A percentile compares a stretch with the other conserved stretches of the same genome.
phyloP scores from a whole-genome alignment of 345 rosid species.

The Draba incana region DNA sequence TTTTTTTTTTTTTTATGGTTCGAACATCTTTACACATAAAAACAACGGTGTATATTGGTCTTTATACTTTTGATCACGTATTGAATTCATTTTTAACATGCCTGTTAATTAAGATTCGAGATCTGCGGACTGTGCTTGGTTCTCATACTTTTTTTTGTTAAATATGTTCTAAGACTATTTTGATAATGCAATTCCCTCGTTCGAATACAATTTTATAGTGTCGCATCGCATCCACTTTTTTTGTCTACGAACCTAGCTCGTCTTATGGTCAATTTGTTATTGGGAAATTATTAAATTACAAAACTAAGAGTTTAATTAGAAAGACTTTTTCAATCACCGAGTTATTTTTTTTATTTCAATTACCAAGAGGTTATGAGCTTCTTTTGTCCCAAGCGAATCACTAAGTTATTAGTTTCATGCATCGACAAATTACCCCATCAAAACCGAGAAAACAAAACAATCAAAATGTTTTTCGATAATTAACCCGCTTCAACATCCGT shows the following conservation, averaged over 20 bases:
- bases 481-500: too few relatives aligned
- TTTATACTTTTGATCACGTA: too few relatives aligned
- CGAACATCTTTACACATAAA: slow-evolving; percentile 7
- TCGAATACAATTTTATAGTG: slow-evolving; percentile 2
- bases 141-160: neutral
- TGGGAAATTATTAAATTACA: too few relatives aligned
- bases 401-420: too few relatives aligned
- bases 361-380: too few relatives aligned
- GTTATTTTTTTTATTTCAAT: too few relatives aligned
- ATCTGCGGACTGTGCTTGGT: neutral
- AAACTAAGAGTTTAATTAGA: too few relatives aligned
- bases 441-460: too few relatives aligned
- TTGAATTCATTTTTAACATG: neutral
- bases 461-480: too few relatives aligned
- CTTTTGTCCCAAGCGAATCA: too few relatives aligned
- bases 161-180: neutral
- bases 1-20: neutral
- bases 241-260: neutral
- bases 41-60: neutral
- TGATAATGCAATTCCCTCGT: neutral
- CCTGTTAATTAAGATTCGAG: slow-evolving; percentile 4
- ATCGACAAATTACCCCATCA: too few relatives aligned
- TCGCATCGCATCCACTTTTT: neutral
- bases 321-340: too few relatives aligned
- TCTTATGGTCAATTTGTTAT: neutral